Conservation (phyloP, 2,329 filamentous ascomycete genomes). For the Coniochaeta sp. region DNA sequence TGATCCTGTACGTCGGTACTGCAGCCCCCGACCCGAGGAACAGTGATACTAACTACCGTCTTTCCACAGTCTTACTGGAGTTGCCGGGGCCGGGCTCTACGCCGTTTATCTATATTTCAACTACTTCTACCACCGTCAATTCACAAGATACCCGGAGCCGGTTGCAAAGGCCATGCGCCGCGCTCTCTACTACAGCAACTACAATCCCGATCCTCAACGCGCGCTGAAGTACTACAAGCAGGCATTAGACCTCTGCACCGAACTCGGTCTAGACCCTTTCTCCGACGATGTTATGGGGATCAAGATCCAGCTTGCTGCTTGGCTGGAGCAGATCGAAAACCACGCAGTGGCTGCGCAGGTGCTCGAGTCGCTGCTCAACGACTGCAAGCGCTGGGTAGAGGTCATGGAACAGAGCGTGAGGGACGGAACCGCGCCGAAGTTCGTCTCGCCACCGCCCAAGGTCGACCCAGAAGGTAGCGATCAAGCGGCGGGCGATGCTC, state of each 20-base stretch:
- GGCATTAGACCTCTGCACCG: constrained; percentile 66
- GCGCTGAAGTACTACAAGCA: constrained; percentile 80
- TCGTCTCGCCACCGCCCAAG: constrained; percentile 6
- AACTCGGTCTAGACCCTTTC: constrained; percentile 76
- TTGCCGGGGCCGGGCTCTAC: constrained; percentile 27
- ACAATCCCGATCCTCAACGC: constrained; percentile 63
- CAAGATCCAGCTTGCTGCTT: constrained; percentile 70
- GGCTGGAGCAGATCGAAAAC: constrained; percentile 72
- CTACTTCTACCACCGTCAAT: constrained; percentile 48
- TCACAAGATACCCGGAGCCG: constrained; percentile 56
- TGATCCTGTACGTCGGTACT: constrained; percentile 23
- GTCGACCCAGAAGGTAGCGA: constrained; percentile 8
- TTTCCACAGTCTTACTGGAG: constrained; percentile 25
- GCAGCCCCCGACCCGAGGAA: not conserved
- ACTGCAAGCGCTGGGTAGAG: constrained; percentile 58
- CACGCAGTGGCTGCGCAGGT: constrained; percentile 67
- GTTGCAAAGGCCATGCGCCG: constrained; percentile 73
- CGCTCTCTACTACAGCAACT: constrained; percentile 81
- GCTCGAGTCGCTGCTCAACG: constrained; percentile 65
- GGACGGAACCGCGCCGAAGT: constrained; percentile 36
- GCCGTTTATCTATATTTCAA: constrained; percentile 40
- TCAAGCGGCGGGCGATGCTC: constrained; percentile 14
- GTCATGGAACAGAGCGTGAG: constrained; percentile 42
- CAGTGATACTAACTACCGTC: constrained; percentile 15
- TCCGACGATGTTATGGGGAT: constrained; percentile 88